phyloP scores from a whole-genome alignment of 305 asterid species.

The Plantago lanceolata region DNA sequence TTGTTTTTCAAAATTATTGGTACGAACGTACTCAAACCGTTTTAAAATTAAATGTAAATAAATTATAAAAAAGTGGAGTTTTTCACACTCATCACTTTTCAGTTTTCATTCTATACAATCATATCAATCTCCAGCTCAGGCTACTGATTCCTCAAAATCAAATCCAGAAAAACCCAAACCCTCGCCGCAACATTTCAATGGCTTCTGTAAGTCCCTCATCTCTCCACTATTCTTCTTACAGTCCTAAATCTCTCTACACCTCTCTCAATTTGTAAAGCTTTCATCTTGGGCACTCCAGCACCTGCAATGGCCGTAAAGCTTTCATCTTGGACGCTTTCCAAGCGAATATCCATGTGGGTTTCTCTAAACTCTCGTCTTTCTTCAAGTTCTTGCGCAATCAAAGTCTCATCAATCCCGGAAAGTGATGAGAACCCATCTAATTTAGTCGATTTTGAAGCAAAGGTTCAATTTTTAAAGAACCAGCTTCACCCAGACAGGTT shows the following conservation, averaged over 20 bases:
- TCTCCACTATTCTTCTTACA: neutral
- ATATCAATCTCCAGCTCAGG: too few relatives aligned
- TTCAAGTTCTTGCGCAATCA: slow-evolving; percentile 51
- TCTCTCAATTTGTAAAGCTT: neutral
- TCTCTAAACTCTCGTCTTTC: slow-evolving; percentile 37
- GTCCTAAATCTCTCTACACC: neutral
- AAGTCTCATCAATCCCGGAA: slow-evolving; percentile 34
- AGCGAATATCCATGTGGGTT: slow-evolving; percentile 43
- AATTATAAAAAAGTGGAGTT: too few relatives aligned
- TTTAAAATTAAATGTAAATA: too few relatives aligned
- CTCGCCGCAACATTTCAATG: too few relatives aligned
- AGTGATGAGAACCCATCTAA: slow-evolving; percentile 33
- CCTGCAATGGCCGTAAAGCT: slow-evolving; percentile 62
- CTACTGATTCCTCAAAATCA: too few relatives aligned
- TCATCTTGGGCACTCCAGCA: neutral
- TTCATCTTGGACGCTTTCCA: slow-evolving; percentile 35
- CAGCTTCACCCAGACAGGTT: slow-evolving; percentile 58
- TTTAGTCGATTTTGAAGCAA: slow-evolving; percentile 46
- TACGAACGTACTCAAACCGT: too few relatives aligned
- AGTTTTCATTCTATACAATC: too few relatives aligned
- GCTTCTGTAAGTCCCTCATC: too few relatives aligned
- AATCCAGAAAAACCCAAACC: too few relatives aligned
- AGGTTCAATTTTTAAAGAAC: slow-evolving; percentile 42
- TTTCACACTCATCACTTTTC: too few relatives aligned
- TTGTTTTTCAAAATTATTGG: too few relatives aligned